phyloP scores from a whole-genome alignment of 2,329 filamentous ascomycete species.

The Knoxdaviesia proteae region DNA sequence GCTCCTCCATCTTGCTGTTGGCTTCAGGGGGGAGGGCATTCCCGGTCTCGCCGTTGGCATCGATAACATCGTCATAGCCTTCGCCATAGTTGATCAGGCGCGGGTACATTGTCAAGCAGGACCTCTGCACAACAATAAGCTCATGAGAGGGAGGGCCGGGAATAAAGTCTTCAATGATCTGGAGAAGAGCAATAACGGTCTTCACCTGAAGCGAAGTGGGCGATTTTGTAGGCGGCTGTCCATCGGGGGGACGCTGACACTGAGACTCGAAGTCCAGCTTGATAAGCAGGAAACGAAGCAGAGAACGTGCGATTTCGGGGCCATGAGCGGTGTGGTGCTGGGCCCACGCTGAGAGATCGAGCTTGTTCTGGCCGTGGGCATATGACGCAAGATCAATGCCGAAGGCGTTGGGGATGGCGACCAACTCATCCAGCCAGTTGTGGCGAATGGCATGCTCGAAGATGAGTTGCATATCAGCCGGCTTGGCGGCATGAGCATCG shows the following conservation, averaged over 20 bases:
- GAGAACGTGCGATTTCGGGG: constrained; percentile 44
- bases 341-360: constrained; percentile 68
- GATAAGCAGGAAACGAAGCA: constrained; percentile 64
- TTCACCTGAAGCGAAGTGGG: constrained; percentile 49
- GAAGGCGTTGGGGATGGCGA: constrained; percentile 62
- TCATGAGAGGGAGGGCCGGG: constrained; percentile 40
- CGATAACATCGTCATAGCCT: constrained; percentile 78
- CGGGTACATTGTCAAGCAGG: constrained; percentile 82
- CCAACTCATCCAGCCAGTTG: constrained; percentile 64
- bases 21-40: constrained; percentile 62
- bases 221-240: constrained; percentile 29
- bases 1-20: constrained; percentile 84
- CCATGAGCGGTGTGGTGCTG: constrained; percentile 46
- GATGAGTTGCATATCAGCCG: constrained; percentile 20
- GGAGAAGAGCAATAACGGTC: constrained; percentile 62
- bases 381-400: constrained; percentile 72
- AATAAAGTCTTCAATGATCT: constrained; percentile 54
- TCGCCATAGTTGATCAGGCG: constrained; percentile 91
- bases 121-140: constrained; percentile 61
- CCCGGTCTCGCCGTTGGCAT: constrained; percentile 61
- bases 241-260: constrained; percentile 49
- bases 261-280: constrained; percentile 67
- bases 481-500: constrained; percentile 60
- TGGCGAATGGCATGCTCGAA: constrained; percentile 53
- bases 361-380: constrained; percentile 59